These are phyloP conservation scores for Kockovaella imperatae DNA, from an alignment of 768 basidiomycete species.

Conservation along the genomic window DNA sequence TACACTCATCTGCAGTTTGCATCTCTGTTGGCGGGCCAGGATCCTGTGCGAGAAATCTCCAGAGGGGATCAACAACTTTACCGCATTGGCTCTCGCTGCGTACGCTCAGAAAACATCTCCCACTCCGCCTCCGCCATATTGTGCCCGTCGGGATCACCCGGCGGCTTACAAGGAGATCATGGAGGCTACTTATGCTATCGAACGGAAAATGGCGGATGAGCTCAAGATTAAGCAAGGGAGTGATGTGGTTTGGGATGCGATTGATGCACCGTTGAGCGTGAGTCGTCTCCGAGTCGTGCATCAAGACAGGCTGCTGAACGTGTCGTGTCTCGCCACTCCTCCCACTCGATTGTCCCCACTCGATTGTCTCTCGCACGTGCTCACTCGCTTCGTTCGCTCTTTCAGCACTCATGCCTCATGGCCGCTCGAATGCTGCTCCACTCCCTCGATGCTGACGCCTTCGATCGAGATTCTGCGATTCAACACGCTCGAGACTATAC, in stretches of 20 bases:
- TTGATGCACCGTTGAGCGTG: too few species aligned
- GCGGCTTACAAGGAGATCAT: slow-evolving; percentile 18
- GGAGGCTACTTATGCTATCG: slow-evolving; percentile 1
- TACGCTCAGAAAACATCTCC: neutral
- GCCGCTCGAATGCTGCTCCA: slow-evolving; percentile 12
- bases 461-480: slow-evolving; percentile 5
- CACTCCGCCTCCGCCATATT: neutral
- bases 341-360: too few species aligned
- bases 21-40: slow-evolving; percentile 9
- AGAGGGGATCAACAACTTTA: too few species aligned
- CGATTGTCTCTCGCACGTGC: neutral
- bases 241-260: too few species aligned
- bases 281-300: too few species aligned
- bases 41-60: neutral
- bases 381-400: neutral
- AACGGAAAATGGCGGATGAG: slow-evolving; percentile 6
- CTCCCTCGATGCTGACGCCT: neutral
- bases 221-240: slow-evolving; percentile 3
- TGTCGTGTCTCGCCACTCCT: too few species aligned
- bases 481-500: slow-evolving; percentile 2
- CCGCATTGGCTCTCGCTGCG: neutral
- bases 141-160: slow-evolving; percentile 7
- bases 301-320: too few species aligned
- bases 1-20: neutral
- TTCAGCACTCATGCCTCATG: slow-evolving; percentile 5